A percentile compares a stretch with the other conserved stretches of the same genome.
Evolutionary conservation across 2,329 filamentous ascomycete genomes (phyloP).

Genomic region (Colletotrichum tropicale): DNA sequence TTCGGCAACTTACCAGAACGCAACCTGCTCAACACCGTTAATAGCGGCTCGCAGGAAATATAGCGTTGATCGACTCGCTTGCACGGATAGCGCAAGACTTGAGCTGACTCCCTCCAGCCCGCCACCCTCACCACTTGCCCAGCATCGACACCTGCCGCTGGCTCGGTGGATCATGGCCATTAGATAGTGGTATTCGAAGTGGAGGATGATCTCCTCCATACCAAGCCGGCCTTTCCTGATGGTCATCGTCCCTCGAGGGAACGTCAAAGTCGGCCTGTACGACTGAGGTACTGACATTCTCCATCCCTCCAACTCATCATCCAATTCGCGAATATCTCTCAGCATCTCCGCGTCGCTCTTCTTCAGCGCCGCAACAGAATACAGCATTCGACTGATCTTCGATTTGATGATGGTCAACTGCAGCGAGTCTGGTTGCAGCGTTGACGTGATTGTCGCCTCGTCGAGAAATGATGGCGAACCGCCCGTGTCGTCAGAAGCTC

Average conservation of each 20-base stretch:
- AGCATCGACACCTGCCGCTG: slow-evolving; percentile 53
- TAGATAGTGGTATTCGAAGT: slow-evolving; percentile 61
- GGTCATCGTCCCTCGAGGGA: slow-evolving; percentile 32
- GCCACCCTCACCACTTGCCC: slow-evolving; percentile 29
- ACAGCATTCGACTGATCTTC: slow-evolving; percentile 50
- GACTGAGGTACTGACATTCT: slow-evolving; percentile 48
- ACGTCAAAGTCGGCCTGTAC: slow-evolving; percentile 52
- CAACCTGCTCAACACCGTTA: slow-evolving; percentile 45
- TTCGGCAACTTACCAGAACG: slow-evolving; percentile 49
- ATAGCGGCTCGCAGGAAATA: slow-evolving; percentile 49
- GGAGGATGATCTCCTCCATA: slow-evolving; percentile 52
- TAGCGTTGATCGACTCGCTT: slow-evolving; percentile 60
- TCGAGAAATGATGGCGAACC: slow-evolving; percentile 12
- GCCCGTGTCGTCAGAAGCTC: slow-evolving; percentile 24
- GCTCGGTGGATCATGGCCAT: slow-evolving; percentile 60
- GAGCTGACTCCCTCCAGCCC: slow-evolving; percentile 47
- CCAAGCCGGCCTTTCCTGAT: slow-evolving; percentile 33
- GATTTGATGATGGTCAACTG: slow-evolving; percentile 56
- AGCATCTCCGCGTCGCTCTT: slow-evolving; percentile 61
- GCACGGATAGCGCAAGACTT: slow-evolving; percentile 56
- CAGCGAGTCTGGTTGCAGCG: slow-evolving; percentile 51
- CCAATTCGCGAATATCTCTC: slow-evolving; percentile 58
- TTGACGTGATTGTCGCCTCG: slow-evolving; percentile 2
- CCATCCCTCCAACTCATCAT: slow-evolving; percentile 62
- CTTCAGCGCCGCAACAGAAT: slow-evolving; percentile 49